Evolutionary conservation across 768 basidiomycete genomes (phyloP), one percentile per base, ranked within the genome.

Genomic region (Mycena alexandri): DNA sequence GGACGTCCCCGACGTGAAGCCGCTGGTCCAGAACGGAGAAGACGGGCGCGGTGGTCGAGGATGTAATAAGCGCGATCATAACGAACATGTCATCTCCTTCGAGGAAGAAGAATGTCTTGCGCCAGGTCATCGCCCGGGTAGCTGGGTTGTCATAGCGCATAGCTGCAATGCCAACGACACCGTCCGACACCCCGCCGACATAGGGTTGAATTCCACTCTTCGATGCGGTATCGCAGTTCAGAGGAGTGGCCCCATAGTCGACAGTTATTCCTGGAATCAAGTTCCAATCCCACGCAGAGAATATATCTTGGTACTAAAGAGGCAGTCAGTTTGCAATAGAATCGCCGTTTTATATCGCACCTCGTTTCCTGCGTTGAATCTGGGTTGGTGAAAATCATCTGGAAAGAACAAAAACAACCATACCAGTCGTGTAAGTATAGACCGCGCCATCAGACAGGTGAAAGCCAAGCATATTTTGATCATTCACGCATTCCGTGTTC

Each of bases 201-300:
- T 78, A 80, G 5, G 70, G 51, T 47, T 76, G 72, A 10, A 71
- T 73, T 4, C 80, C 79, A 0, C 58, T 69, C 44, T 66, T 44
- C 3, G 63, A 48, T 5, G 74, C 67, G 36, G 65, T 69, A 0
- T 22, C 59, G 55, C 78, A 79, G 48, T 55, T 54, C 2, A 82
- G 72, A 2, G 74, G 70, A 1, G 81, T 81, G 2, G 58, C 73
- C 21, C 73, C 75, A 58, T 80, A 78, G 50, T 81, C 75, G 14
- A 78, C 74, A 0, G 80, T 82, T 17, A 73, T 79, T 1, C 87
- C 87, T 12, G 87, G 87, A 34, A 88, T 83, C 25, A 87, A 77
- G 61, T 87, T 85, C 87, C 87, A 88, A 70, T 88, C 85, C 87
- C 87, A 88, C 2, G 84, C 79, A 0, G 82, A 85, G 11, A 82